phyloP scores from a whole-genome alignment of 2,329 filamentous ascomycete genomes.

The Meredithiella fracta region DNA sequence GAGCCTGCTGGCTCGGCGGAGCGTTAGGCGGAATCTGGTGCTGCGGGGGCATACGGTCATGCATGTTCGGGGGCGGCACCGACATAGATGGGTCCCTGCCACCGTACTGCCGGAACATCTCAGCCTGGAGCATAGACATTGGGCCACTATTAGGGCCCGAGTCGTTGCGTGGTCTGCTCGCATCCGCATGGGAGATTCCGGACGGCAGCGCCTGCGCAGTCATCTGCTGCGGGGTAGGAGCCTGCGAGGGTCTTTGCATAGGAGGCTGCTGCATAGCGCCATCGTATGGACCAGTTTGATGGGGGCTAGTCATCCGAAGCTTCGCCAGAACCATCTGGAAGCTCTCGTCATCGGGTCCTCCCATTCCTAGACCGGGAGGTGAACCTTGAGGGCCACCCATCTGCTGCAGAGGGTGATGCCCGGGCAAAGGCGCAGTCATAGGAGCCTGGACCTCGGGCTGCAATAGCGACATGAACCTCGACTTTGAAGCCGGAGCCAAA shows the following conservation, averaged over 20 bases:
- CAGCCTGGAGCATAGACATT: slow-evolving; percentile 5
- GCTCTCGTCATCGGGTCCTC: slow-evolving; percentile 27
- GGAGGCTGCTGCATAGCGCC: slow-evolving; percentile 16
- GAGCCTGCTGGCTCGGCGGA: slow-evolving; percentile 31
- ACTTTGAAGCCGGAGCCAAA: slow-evolving; percentile 33
- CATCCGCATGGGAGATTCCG: slow-evolving; percentile 16
- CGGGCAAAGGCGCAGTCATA: slow-evolving; percentile 11
- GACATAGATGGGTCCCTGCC: slow-evolving; percentile 23
- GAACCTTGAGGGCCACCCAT: slow-evolving; percentile 2
- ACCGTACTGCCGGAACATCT: slow-evolving; percentile 13
- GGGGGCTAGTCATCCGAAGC: slow-evolving; percentile 44
- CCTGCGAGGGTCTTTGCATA: not conserved
- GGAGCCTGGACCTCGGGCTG: slow-evolving; percentile 19
- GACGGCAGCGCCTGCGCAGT: slow-evolving; percentile 23
- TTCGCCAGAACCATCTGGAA: slow-evolving; percentile 73
- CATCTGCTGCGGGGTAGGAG: slow-evolving; percentile 22
- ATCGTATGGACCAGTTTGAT: slow-evolving; percentile 29
- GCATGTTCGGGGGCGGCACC: slow-evolving; percentile 19
- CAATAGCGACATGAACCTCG: slow-evolving; percentile 75
- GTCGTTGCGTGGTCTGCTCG: slow-evolving; percentile 5
- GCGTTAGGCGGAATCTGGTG: slow-evolving; percentile 27
- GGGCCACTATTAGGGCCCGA: slow-evolving; percentile 4
- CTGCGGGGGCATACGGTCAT: slow-evolving; percentile 37
- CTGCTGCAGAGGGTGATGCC: slow-evolving; percentile 7
- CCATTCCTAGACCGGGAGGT: slow-evolving; percentile 10